These are phyloP conservation scores for Russula olivacea DNA, from an alignment of 768 basidiomycete genomes.

Conservation along the genomic window DNA sequence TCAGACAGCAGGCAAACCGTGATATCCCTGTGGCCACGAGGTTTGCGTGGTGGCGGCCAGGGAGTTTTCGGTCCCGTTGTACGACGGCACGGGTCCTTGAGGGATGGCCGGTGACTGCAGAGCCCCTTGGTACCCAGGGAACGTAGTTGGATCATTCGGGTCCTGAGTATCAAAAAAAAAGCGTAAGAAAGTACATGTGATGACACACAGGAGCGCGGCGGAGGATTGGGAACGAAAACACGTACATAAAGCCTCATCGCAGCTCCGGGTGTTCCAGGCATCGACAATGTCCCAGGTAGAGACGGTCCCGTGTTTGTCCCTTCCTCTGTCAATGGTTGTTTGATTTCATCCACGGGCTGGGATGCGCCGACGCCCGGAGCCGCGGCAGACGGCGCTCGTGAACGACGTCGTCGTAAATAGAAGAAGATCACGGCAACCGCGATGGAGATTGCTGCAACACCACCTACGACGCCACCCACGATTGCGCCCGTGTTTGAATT, in stretches of 20 bases:
- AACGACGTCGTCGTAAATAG: background rate
- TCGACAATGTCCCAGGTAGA: background rate
- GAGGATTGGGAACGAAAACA: background rate
- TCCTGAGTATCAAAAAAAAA: background rate
- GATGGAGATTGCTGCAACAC: background rate
- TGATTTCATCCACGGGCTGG: background rate
- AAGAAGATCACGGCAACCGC: background rate
- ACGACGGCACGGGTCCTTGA: background rate
- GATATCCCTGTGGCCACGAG: background rate
- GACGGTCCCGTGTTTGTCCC: background rate
- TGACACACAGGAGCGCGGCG: background rate
- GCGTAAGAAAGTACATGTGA: background rate
- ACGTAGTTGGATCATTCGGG: background rate
- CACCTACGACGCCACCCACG: background rate
- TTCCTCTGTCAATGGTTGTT: background rate
- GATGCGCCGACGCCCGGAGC: background rate
- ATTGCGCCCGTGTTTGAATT: slow-evolving; percentile 2
- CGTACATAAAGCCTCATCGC: background rate
- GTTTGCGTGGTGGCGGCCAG: no score
- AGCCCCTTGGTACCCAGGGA: background rate
- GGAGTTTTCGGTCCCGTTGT: background rate
- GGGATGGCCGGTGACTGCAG: background rate
- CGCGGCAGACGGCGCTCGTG: background rate
- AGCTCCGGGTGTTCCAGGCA: background rate
- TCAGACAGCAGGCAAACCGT: background rate